A percentile compares a stretch with the other conserved stretches of the same genome.
phyloP scores from a whole-genome alignment of 2,329 filamentous ascomycete species.

The Neofusicoccum cordaticola region DNA sequence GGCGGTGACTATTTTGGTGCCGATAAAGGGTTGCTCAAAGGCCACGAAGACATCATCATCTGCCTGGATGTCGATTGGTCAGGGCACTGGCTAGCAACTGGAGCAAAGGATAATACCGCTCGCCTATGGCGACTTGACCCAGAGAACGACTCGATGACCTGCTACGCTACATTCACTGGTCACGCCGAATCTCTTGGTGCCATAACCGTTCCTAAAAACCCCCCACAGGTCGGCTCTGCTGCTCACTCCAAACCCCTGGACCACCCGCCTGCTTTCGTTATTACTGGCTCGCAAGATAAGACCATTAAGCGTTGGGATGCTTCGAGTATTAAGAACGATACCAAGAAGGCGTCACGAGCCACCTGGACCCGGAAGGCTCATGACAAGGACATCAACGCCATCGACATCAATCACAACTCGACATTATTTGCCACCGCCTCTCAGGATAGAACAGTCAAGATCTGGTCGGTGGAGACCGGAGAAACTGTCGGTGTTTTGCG shows the following conservation, averaged over 20 bases:
- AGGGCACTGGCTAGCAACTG: slow-evolving; percentile 92
- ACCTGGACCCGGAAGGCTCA: slow-evolving; percentile 91
- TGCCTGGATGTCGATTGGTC: slow-evolving; percentile 95
- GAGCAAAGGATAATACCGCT: slow-evolving; percentile 94
- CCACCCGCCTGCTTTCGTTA: slow-evolving; percentile 76
- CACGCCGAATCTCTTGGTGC: slow-evolving; percentile 93
- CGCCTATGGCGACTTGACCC: slow-evolving; percentile 86
- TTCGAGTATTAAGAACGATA: slow-evolving; percentile 28
- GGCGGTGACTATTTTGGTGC: slow-evolving; percentile 74
- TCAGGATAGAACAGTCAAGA: slow-evolving; percentile 94
- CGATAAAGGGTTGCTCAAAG: slow-evolving; percentile 80
- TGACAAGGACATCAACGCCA: slow-evolving; percentile 97
- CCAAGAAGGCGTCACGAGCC: slow-evolving; percentile 61
- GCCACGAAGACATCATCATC: slow-evolving; percentile 94
- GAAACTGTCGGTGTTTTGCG: slow-evolving; percentile 87
- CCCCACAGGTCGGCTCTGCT: slow-evolving; percentile 66
- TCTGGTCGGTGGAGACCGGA: slow-evolving; percentile 88
- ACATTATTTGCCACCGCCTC: slow-evolving; percentile 93
- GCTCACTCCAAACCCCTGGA: slow-evolving; percentile 71
- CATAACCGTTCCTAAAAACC: slow-evolving; percentile 72
- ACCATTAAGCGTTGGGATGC: slow-evolving; percentile 92
- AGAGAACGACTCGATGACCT: slow-evolving; percentile 69
- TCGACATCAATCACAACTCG: slow-evolving; percentile 72
- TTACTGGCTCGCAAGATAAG: slow-evolving; percentile 93
- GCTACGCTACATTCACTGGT: slow-evolving; percentile 78